Evolutionary conservation across 331 rosid species (phyloP), one percentile per base, ranked within the genome.

Genomic region (Telfairia occidentalis): DNA sequence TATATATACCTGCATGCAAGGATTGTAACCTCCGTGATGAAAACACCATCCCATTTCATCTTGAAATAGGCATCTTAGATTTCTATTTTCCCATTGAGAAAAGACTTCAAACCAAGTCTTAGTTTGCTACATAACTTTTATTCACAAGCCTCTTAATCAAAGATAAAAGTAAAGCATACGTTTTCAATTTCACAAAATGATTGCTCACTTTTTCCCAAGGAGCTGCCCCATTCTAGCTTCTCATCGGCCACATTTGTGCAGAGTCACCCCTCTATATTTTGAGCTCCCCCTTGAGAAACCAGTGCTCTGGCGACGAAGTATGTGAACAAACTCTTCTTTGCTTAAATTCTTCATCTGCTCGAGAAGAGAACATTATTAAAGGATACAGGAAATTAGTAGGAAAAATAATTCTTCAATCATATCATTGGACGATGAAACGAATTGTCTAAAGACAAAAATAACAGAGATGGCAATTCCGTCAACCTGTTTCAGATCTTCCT

Each of bases 151-250:
- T 76, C 61, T 58, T 34, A 53, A 69, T 28, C 24, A 69, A 67
- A 37, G 32, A 81, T 43, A 54, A 48, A 46, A 38, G 35, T n/a
- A 42, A 82, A 26, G 23, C 24, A 61, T 46, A 26, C 60, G 70
- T 43, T 71, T 63, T 32, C 80, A 67, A 78, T 77, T 74, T 79
- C 78, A 79, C 5, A 64, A 78, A 83, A 81, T 73, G 81, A 57
- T 64, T 85, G 83, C 99, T 95, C 90, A 95, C 99, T 95, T 95
- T 92, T 95, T 95, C 66, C 99, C 97, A n/a, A 95, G 99, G 83
- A 95, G 87, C 83, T 92, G 99, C 71, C 99, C 99, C 97, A 95
- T 95, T 78, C 96, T 87, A 84, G 99, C 97, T 87, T 95, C 99
- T 97, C 97, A 95, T 26, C 97, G 92, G 64, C 99, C 99, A 81